Conservation (phyloP, 345 rosid genomes). For the Camelina laxa region DNA sequence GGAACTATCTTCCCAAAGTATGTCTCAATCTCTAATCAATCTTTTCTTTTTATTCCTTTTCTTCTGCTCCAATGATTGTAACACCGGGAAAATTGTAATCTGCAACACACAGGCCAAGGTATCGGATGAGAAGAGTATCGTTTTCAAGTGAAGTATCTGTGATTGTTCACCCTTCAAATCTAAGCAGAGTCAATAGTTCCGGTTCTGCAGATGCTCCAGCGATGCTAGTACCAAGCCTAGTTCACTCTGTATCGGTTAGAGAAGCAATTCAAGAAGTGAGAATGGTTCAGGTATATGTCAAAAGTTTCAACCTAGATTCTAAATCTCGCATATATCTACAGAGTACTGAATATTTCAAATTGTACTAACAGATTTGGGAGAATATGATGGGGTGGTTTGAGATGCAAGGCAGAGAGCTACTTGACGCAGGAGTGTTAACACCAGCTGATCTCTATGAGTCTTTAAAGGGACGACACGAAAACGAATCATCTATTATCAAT, state of each 20-base stretch:
- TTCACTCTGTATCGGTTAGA: conserved; percentile 72
- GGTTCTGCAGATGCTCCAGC: conserved; percentile 60
- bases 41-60: conserved; percentile 18
- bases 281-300: conserved; percentile 75
- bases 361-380: conserved; percentile 59
- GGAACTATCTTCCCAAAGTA: conserved; percentile 89
- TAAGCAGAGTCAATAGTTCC: conserved; percentile 44
- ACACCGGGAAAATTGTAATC: conserved; percentile 34
- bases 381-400: conserved; percentile 61
- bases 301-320: background rate
- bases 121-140: conserved; percentile 58
- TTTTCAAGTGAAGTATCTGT: conserved; percentile 58
- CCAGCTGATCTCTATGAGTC: conserved; percentile 55
- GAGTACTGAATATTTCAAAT: background rate
- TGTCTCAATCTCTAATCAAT: conserved; percentile 28
- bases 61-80: conserved; percentile 22
- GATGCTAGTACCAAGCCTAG: conserved; percentile 74
- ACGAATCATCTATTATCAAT: conserved; percentile 53
- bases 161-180: conserved; percentile 45
- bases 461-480: conserved; percentile 57
- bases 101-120: conserved; percentile 67
- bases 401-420: conserved; percentile 68
- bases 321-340: background rate
- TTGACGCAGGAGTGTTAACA: conserved; percentile 58
- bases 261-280: conserved; percentile 79